phyloP scores from a whole-genome alignment of 371 early-diverging fungal genomes.

The Actinomortierella ambigua region DNA sequence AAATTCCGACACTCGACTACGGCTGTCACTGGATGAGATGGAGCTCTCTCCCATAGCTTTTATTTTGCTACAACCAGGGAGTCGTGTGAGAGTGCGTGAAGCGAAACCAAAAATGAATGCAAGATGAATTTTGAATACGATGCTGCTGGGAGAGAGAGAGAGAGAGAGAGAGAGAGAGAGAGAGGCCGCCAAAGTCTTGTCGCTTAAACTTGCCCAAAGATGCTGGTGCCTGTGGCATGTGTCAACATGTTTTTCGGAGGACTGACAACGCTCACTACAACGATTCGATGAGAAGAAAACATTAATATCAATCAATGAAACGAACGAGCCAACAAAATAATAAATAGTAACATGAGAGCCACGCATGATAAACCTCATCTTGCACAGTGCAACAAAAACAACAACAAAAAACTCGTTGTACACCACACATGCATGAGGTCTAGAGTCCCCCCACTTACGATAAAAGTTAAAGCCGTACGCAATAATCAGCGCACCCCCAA shows the following conservation, averaged over 20 bases:
- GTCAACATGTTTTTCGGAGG: too few species aligned
- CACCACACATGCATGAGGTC: neutral
- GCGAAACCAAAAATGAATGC: too few species aligned
- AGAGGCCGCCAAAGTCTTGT: neutral
- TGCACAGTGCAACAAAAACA: neutral
- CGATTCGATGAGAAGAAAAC: too few species aligned
- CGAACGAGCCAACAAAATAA: neutral
- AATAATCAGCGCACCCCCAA: conserved; percentile 19
- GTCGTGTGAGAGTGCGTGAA: neutral
- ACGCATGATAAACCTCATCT: neutral
- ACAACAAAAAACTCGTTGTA: neutral
- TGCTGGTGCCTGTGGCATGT: too few species aligned
- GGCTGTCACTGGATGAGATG: too few species aligned
- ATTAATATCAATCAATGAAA: neutral
- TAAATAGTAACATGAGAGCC: neutral
- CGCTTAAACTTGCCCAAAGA: neutral
- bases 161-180: neutral
- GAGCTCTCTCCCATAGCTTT: too few species aligned
- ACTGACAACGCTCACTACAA: too few species aligned
- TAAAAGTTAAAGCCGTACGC: conserved; percentile 33
- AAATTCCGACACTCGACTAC: too few species aligned
- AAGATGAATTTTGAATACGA: too few species aligned
- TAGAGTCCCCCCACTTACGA: conserved; percentile 9
- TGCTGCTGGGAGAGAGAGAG: neutral
- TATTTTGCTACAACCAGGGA: too few species aligned